Evolutionary conservation across 331 rosid genomes (phyloP).

Genomic region (Cydonia oblonga): DNA sequence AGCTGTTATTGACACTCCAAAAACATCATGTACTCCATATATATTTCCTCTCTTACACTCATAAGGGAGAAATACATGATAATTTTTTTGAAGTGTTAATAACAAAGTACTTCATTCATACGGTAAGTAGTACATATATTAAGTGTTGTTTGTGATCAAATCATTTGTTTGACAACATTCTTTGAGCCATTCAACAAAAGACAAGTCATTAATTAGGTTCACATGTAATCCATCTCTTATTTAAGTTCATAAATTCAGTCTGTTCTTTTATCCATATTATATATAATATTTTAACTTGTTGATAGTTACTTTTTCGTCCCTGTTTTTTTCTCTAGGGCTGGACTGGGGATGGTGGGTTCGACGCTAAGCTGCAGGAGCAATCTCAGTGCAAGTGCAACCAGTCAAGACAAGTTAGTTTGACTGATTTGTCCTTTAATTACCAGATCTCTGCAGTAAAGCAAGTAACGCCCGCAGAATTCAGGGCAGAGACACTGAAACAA

Average conservation of each 20-base stretch:
- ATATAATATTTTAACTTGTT: not conserved
- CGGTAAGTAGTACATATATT: not conserved
- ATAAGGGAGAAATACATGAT: too few relatives aligned
- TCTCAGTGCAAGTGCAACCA: not conserved
- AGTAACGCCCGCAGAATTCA: not conserved
- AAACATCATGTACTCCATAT: not conserved
- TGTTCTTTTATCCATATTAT: too few relatives aligned
- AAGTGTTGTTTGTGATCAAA: not conserved
- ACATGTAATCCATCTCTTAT: too few relatives aligned
- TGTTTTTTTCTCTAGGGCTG: not conserved
- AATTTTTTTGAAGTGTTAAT: too few relatives aligned
- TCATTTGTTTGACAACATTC: not conserved
- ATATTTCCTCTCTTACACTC: too few relatives aligned
- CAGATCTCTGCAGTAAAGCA: not conserved
- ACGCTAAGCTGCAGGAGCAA: not conserved
- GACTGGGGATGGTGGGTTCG: not conserved
- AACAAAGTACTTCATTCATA: not conserved
- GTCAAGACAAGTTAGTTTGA: not conserved
- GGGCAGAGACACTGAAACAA: not conserved
- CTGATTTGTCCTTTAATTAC: not conserved
- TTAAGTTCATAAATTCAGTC: too few relatives aligned
- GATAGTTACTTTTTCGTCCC: not conserved
- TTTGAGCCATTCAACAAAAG: not conserved
- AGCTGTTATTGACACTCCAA: too few relatives aligned
- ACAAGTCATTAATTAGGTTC: not conserved